A percentile compares a stretch with the other conserved stretches of the same genome.
Conservation (phyloP, 495 filamentous ascomycete genomes). For the Hypomontagnella monticulosa region DNA sequence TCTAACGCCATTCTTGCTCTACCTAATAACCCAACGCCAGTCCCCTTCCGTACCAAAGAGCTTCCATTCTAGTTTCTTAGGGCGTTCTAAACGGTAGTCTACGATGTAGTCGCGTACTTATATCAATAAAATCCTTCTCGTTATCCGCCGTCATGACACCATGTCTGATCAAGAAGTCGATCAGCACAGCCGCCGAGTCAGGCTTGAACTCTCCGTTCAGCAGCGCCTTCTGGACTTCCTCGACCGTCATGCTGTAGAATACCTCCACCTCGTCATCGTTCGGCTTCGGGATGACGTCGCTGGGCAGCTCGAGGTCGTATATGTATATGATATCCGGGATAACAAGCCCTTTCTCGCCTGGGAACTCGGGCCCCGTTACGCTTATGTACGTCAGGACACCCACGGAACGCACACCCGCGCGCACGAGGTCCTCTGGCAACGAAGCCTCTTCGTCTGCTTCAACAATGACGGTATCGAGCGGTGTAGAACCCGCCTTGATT, state of each 20-base stretch:
- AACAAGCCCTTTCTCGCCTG: conserved; percentile 29
- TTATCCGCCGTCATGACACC: conserved; percentile 61
- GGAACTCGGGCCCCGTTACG: conserved; percentile 43
- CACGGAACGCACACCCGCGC: conserved; percentile 43
- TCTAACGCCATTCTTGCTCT: too few species aligned
- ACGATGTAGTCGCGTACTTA: conserved; percentile 59
- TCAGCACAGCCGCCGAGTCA: conserved; percentile 58
- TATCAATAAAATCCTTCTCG: conserved; percentile 61
- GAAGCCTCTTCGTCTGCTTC: conserved; percentile 66
- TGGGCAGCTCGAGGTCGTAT: conserved; percentile 30
- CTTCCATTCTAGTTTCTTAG: background rate
- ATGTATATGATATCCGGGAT: conserved; percentile 50
- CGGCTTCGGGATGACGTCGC: conserved; percentile 51
- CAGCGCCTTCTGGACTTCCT: conserved; percentile 57
- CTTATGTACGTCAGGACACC: conserved; percentile 56
- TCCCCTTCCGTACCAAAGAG: background rate
- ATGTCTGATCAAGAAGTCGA: conserved; percentile 67
- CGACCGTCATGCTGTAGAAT: conserved; percentile 59
- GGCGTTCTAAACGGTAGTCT: conserved; percentile 55
- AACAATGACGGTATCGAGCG: conserved; percentile 61
- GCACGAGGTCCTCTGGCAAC: conserved; percentile 47
- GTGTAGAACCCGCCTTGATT: conserved; percentile 52
- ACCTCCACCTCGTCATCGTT: conserved; percentile 63
- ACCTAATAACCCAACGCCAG: too few species aligned
- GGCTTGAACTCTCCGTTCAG: conserved; percentile 62